Percentiles rank a stretch among this genome's conserved stretches.
Conservation (phyloP, 2,329 filamentous ascomycete genomes). For the Talaromyces sp. region DNA sequence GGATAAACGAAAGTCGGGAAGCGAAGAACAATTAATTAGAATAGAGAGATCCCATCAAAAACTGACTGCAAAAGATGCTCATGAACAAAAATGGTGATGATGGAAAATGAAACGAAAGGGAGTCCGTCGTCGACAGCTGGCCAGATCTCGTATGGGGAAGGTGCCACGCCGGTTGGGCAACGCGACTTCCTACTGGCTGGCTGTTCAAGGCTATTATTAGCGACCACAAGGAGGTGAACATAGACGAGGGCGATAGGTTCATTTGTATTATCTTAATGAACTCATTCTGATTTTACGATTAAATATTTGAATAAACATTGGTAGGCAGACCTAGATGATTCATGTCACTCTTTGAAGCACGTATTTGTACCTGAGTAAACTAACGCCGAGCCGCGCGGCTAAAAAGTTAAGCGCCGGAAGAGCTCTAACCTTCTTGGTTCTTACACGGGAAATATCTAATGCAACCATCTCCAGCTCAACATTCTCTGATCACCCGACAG, state of each 20-base stretch:
- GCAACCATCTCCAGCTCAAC: background rate
- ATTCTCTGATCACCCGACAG: background rate
- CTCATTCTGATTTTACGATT: background rate
- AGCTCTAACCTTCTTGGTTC: background rate
- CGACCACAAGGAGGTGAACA: background rate
- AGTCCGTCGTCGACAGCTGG: conserved; percentile 19
- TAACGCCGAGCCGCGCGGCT: conserved; percentile 10
- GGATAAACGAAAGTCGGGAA: conserved; percentile 13
- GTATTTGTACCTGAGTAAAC: too few relatives aligned
- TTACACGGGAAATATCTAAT: conserved; percentile 6
- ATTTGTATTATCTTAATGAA: background rate
- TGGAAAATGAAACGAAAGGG: conserved; percentile 20
- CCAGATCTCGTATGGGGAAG: conserved; percentile 15
- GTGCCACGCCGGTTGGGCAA: background rate
- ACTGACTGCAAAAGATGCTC: conserved; percentile 21
- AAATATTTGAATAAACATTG: too few relatives aligned
- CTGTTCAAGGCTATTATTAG: background rate
- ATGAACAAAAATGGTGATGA: conserved; percentile 19
- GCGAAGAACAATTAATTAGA: conserved; percentile 5
- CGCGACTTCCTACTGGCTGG: background rate
- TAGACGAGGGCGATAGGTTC: background rate
- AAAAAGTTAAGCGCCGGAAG: background rate
- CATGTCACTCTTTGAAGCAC: too few relatives aligned
- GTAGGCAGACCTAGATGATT: background rate
- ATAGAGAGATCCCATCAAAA: conserved; percentile 1